phyloP scores from a whole-genome alignment of 176 grass and related monocot genomes.

The Oryza punctata region DNA sequence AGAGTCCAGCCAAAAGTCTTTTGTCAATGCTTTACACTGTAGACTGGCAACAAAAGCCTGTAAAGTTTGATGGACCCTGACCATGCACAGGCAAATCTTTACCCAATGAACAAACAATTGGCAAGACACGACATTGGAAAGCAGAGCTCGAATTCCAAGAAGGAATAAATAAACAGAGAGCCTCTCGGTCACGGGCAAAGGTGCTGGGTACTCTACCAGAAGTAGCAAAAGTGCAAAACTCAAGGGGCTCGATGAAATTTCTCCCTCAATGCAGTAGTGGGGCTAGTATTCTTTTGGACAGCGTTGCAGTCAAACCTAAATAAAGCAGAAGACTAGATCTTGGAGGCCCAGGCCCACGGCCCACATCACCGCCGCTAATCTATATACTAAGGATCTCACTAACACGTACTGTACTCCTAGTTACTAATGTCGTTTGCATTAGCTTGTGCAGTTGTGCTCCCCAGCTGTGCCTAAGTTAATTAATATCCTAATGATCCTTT shows the following conservation, averaged over 20 bases:
- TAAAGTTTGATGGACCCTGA: constrained; percentile 1
- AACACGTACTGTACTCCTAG: not conserved
- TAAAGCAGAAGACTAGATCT: not conserved
- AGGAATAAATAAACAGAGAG: not conserved
- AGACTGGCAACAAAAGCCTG: constrained; percentile 16
- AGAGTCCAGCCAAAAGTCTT: not conserved
- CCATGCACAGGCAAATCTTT: constrained; percentile 25
- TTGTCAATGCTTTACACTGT: constrained; percentile 13
- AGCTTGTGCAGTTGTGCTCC: not conserved
- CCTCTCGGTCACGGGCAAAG: not conserved
- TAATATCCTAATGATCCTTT: not conserved
- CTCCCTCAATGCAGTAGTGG: too few relatives aligned
- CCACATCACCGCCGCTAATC: not conserved
- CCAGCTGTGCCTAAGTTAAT: not conserved
- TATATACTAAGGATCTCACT: not conserved
- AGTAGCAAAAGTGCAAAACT: not conserved
- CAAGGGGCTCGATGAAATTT: not conserved
- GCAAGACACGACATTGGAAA: constrained; percentile 20
- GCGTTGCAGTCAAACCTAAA: constrained; percentile 1
- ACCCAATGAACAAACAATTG: constrained; percentile 30
- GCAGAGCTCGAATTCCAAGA: constrained; percentile 15
- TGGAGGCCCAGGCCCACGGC: not conserved
- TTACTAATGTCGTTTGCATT: not conserved
- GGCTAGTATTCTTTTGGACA: too few relatives aligned
- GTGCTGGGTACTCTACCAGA: too few relatives aligned